Evolutionary conservation across 768 basidiomycete species (phyloP).

Genomic region (Rhodotorula graminis): DNA sequence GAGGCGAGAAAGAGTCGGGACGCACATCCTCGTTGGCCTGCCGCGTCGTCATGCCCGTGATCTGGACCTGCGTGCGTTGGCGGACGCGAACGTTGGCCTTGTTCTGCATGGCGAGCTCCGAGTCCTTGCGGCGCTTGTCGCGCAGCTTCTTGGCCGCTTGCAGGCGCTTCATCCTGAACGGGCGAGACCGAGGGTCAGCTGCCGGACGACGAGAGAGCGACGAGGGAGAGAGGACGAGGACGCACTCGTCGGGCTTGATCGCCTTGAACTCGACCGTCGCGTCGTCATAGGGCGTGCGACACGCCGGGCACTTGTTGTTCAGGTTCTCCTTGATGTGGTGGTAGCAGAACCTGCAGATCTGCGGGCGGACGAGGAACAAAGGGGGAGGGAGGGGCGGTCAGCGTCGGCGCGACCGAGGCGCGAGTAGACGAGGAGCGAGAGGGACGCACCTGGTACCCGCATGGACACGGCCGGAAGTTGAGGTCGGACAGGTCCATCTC

Average conservation of each 20-base stretch:
- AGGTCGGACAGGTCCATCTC: slow-evolving; percentile 99
- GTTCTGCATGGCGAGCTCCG: slow-evolving; percentile 73
- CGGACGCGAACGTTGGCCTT: slow-evolving; percentile 93
- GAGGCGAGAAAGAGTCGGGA: not conserved
- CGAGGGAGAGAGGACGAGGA: slow-evolving; percentile 38
- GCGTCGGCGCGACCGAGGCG: too few relatives aligned
- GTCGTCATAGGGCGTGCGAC: slow-evolving; percentile 85
- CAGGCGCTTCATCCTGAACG: slow-evolving; percentile 77
- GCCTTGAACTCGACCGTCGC: slow-evolving; percentile 92
- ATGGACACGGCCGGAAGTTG: slow-evolving; percentile 98
- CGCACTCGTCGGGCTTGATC: slow-evolving; percentile 90
- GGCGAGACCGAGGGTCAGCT: not conserved
- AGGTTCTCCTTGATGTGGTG: slow-evolving; percentile 95
- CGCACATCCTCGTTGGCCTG: slow-evolving; percentile 94
- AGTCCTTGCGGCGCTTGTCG: slow-evolving; percentile 93
- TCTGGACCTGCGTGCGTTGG: slow-evolving; percentile 91
- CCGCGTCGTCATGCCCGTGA: slow-evolving; percentile 86
- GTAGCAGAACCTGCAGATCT: slow-evolving; percentile 99
- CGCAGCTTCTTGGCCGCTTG: slow-evolving; percentile 85
- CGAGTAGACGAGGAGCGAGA: slow-evolving; percentile 14
- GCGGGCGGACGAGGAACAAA: not conserved
- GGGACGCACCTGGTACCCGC: slow-evolving; percentile 81
- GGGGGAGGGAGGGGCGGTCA: not conserved
- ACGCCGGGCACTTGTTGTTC: slow-evolving; percentile 94
- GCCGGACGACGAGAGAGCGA: not conserved